These are phyloP conservation scores for Colletotrichum orchidophilum DNA, from an alignment of 2,329 filamentous ascomycete species.

Conservation along the genomic window DNA sequence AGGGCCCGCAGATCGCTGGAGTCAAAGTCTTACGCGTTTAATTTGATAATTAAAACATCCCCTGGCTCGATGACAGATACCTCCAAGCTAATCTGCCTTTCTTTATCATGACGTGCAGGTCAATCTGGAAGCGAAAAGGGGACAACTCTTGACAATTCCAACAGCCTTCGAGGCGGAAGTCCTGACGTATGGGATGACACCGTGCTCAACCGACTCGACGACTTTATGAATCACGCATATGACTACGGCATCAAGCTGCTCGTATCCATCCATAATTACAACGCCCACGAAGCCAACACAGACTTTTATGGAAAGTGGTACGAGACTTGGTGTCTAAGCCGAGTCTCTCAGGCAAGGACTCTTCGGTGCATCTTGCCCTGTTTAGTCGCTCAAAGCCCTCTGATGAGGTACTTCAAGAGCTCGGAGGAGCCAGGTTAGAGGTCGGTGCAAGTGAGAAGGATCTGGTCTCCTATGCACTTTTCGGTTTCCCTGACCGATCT, in stretches of 20 bases:
- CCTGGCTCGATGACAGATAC: not conserved
- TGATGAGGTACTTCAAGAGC: too few relatives aligned
- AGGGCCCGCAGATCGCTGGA: constrained; percentile 33
- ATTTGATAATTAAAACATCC: not conserved
- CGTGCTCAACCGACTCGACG: constrained; percentile 30
- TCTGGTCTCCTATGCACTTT: too few relatives aligned
- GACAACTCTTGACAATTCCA: not conserved
- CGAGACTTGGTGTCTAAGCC: not conserved
- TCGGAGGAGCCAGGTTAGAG: too few relatives aligned
- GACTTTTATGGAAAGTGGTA: constrained; percentile 34
- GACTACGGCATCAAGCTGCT: constrained; percentile 34
- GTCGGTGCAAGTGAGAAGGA: too few relatives aligned
- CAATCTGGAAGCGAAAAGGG: not conserved
- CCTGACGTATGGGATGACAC: constrained; percentile 32
- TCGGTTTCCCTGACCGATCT: too few relatives aligned
- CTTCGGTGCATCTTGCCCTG: fast-evolving
- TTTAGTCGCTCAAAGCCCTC: too few relatives aligned
- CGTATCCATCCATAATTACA: constrained; percentile 34
- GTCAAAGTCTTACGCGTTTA: not conserved
- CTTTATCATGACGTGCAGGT: not conserved
- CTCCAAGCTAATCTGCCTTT: too few relatives aligned
- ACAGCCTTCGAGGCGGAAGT: constrained; percentile 7
- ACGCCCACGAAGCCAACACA: constrained; percentile 18
- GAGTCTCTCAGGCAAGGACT: too few relatives aligned
- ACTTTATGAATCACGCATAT: constrained; percentile 29